Conservation (phyloP, 192 early-diverging fungal species). For the Entomortierella chlamydospora region DNA sequence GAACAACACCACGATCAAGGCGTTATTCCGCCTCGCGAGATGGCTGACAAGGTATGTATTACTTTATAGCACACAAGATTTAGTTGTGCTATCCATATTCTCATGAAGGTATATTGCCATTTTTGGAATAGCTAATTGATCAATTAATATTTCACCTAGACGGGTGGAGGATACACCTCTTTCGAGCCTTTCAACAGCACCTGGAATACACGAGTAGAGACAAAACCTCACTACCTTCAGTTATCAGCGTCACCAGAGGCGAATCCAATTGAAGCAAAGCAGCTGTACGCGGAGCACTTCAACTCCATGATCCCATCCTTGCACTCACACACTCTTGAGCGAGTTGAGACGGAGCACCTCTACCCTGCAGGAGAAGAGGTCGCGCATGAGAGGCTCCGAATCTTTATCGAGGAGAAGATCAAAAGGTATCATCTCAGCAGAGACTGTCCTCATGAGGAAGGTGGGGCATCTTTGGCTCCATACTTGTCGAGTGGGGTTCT, state of each 20-base stretch:
- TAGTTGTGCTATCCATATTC: too few species aligned
- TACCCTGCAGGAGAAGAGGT: constrained; percentile 68
- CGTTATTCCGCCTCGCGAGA: constrained; percentile 60
- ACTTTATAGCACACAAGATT: too few species aligned
- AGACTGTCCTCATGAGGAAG: constrained; percentile 55
- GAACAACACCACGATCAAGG: constrained; percentile 66
- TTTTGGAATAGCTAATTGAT: neutral
- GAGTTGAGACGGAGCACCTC: constrained; percentile 15
- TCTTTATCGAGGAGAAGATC: constrained; percentile 49
- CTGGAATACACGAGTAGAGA: constrained; percentile 56
- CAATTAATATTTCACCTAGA: constrained; percentile 9
- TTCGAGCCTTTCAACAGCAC: constrained; percentile 62
- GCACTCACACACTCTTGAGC: constrained; percentile 21
- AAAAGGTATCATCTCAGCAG: constrained; percentile 58
- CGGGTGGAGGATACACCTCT: constrained; percentile 30
- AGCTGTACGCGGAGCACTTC: constrained; percentile 36
- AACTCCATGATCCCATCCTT: constrained; percentile 1
- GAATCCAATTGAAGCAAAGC: constrained; percentile 27
- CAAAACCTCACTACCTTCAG: constrained; percentile 18
- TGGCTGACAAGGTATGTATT: constrained; percentile 59
- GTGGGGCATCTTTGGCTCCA: constrained; percentile 51
- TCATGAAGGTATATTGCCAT: neutral
- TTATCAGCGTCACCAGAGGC: constrained; percentile 7
- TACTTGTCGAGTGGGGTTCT: constrained; percentile 67
- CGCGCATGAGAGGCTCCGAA: constrained; percentile 54